Evolutionary conservation across 2,329 filamentous ascomycete genomes (phyloP), one percentile per base, ranked within the genome.

Genomic region (Fusarium stilboides): DNA sequence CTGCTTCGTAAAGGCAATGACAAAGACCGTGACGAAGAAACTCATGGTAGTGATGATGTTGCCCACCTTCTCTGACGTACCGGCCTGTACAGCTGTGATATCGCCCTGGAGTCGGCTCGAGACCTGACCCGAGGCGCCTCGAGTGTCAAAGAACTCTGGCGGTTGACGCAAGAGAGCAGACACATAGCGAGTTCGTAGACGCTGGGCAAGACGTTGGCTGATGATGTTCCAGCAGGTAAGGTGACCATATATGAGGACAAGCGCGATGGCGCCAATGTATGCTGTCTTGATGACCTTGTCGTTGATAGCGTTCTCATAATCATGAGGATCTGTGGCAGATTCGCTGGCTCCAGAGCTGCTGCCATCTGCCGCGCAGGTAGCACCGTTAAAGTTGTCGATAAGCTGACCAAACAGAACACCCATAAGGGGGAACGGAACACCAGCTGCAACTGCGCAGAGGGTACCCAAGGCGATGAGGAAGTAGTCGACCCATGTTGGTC

Each of bases 31-130:
- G 55, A 91, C 75, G 74, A 92, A 92, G 77, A 91, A 92, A 6
- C 88, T 87, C 12, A 88, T 75, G 49, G 85, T 88, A 31, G 86
- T 84, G 4, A 92, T 82, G 66, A 87, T 85, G 34, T 91, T 86
- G 51, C 90, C 90, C 19, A 91, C 89, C 76, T 92, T 93, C 76
- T 92, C 91, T 1, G 87, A 89, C 0, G 89, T 91, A n/a, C 90
- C 91, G 0, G 86, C 85, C 70, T 90, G 90, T 44, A 92, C 87
- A 1, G 87, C 86, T 53, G 89, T 86, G 40, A 92, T 89, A 70
- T 92, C 90, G 59, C 84, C 85, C 73, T 89, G 88, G 37, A 93
- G 84, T 14, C 89, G 83, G n/a, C 87, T 86, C 2, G 87, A 85
- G 14, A 91, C 86, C 75, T 91, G 87, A 13, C 89, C 89, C 0